Percentiles rank a stretch among this genome's conserved stretches.
phyloP scores from a whole-genome alignment of 257 asterid species.

The Solanum clarkiae region DNA sequence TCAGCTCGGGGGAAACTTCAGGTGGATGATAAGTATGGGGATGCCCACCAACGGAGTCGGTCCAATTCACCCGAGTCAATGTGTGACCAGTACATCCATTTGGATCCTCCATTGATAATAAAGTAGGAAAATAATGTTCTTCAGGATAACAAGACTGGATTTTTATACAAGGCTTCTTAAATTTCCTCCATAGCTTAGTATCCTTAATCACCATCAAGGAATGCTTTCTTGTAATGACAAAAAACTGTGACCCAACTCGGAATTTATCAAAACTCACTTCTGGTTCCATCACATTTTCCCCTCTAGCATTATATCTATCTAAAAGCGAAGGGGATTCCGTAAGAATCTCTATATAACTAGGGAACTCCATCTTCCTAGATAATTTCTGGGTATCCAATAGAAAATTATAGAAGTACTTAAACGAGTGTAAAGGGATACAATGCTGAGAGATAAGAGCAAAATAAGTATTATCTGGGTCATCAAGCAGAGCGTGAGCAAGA shows the following conservation, averaged over 20 bases:
- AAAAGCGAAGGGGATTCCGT: conserved; percentile 27
- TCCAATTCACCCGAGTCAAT: conserved; percentile 87
- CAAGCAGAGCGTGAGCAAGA: conserved; percentile 55
- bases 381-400: conserved; percentile 51
- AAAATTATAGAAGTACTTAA: conserved; percentile 37
- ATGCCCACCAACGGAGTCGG: conserved; percentile 62
- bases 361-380: conserved; percentile 29
- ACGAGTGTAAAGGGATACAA: conserved; percentile 61
- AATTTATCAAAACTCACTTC: conserved; percentile 62
- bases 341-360: conserved; percentile 61
- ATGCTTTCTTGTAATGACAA: conserved; percentile 53
- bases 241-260: conserved; percentile 78
- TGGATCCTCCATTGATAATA: conserved; percentile 67
- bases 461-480: conserved; percentile 52
- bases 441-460: conserved; percentile 53
- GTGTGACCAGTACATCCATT: conserved; percentile 47
- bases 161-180: conserved; percentile 59
- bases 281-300: conserved; percentile 60
- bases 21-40: conserved; percentile 72
- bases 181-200: conserved; percentile 74
- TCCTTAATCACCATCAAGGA: conserved; percentile 70
- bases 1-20: conserved; percentile 54
- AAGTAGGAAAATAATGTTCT: conserved; percentile 88
- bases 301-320: conserved; percentile 73
- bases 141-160: conserved; percentile 83